These are phyloP conservation scores for Cyberlindnera euphorbiiphila DNA, from an alignment of 805 yeast genomes.

Conservation along the genomic window DNA sequence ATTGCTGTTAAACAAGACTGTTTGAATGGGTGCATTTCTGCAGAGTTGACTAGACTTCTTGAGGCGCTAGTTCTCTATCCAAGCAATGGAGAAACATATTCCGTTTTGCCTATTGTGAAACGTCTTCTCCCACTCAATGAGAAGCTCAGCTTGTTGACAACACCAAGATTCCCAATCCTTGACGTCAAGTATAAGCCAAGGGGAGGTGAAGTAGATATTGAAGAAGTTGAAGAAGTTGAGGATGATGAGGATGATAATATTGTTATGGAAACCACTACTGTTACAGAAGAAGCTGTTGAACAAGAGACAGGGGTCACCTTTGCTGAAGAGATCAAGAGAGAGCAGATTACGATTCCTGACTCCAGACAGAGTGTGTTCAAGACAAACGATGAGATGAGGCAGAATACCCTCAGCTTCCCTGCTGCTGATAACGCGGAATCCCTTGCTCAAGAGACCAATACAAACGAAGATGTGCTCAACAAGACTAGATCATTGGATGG, in stretches of 20 bases:
- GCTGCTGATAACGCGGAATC: no score
- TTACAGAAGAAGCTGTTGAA: slow-evolving; percentile 12
- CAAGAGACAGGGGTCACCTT: slow-evolving; percentile 16
- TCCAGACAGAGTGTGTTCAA: slow-evolving; percentile 20
- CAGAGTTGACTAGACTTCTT: slow-evolving; percentile 36
- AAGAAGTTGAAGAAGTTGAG: slow-evolving; percentile 25
- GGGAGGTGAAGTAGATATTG: slow-evolving; percentile 28
- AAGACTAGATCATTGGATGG: slow-evolving; percentile 23
- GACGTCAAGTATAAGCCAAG: slow-evolving; percentile 23
- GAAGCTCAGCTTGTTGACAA: slow-evolving; percentile 54
- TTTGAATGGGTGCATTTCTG: slow-evolving; percentile 28
- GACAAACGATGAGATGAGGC: slow-evolving; percentile 22
- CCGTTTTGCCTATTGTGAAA: slow-evolving; percentile 69
- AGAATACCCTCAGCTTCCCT: slow-evolving; percentile 22
- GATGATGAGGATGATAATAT: slow-evolving; percentile 13
- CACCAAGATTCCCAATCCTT: slow-evolving; percentile 68
- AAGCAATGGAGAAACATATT: slow-evolving; percentile 51
- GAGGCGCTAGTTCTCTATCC: slow-evolving; percentile 65
- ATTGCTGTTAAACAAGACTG: slow-evolving; percentile 33
- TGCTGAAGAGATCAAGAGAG: slow-evolving; percentile 17
- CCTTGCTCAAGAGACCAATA: slow-evolving; percentile 2
- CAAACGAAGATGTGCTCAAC: slow-evolving; percentile 3
- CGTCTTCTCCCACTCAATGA: slow-evolving; percentile 46
- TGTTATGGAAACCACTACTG: slow-evolving; percentile 5
- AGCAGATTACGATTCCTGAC: slow-evolving; percentile 7